These are phyloP conservation scores for Dorcoceras hygrometricum DNA, from an alignment of 257 asterid genomes.

Conservation along the genomic window DNA sequence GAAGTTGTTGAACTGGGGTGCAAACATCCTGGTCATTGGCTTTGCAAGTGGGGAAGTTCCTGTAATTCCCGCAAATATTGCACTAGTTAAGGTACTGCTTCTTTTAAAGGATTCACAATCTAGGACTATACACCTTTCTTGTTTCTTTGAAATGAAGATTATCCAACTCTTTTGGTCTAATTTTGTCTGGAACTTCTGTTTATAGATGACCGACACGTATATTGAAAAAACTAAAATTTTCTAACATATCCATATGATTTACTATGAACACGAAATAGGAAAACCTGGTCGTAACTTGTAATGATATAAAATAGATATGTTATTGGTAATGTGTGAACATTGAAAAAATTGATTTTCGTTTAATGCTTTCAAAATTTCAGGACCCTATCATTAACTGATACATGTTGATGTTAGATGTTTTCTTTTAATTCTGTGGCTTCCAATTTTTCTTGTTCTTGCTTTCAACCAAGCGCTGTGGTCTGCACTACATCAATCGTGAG, in stretches of 20 bases:
- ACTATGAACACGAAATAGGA: background rate
- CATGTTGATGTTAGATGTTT: background rate
- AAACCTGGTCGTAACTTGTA: background rate
- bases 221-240: background rate
- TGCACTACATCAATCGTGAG: background rate
- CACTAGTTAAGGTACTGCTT: slow-evolving; percentile 82
- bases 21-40: slow-evolving; percentile 85
- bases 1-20: slow-evolving; percentile 92
- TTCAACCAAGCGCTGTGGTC: background rate
- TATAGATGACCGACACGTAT: background rate
- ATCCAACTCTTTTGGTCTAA: background rate
- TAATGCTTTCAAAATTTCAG: background rate
- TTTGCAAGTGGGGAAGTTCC: slow-evolving; percentile 98
- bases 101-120: background rate
- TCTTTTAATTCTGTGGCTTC: background rate
- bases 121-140: background rate
- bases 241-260: background rate
- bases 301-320: too few relatives aligned
- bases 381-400: background rate
- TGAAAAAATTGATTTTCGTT: background rate
- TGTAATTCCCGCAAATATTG: slow-evolving; percentile 75
- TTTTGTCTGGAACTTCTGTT: background rate
- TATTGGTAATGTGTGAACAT: background rate
- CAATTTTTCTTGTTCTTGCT: too few relatives aligned
- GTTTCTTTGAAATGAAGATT: background rate